Conservation (phyloP, 208 protist genomes). For the Angomonas ambiguus region DNA sequence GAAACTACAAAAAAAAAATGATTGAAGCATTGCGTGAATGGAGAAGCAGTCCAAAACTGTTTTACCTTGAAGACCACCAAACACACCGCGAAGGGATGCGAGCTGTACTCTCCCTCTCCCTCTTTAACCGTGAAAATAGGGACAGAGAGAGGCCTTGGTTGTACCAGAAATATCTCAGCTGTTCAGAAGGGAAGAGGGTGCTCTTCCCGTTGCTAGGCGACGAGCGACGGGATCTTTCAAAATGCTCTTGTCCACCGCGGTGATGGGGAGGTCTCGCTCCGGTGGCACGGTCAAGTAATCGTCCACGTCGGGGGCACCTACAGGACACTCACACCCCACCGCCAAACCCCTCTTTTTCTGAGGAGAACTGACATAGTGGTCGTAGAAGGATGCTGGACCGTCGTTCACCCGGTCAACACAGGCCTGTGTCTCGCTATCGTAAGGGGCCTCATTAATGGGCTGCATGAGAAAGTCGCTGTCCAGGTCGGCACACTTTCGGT, state of each 20-base stretch:
- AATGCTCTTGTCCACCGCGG: not conserved
- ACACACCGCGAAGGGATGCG: no score
- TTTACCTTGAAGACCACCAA: no score
- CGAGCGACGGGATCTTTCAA: constrained; percentile 22
- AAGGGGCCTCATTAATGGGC: constrained; percentile 66
- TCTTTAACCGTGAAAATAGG: no score
- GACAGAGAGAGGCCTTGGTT: no score
- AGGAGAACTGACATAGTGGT: constrained; percentile 44
- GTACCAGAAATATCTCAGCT: constrained; percentile 33
- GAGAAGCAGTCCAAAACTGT: no score
- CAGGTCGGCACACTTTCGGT: constrained; percentile 34
- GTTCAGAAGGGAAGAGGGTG: constrained; percentile 43
- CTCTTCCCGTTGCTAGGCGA: constrained; percentile 54
- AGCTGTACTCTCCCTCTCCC: no score
- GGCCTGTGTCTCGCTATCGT: constrained; percentile 68
- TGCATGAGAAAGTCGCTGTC: constrained; percentile 61
- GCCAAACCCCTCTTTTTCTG: constrained; percentile 41
- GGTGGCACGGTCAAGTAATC: constrained; percentile 8
- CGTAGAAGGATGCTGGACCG: constrained; percentile 42
- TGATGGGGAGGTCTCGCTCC: not conserved
- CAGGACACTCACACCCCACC: constrained; percentile 33
- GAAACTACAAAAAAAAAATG: no score
- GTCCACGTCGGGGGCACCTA: constrained; percentile 21
- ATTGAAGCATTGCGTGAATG: no score
- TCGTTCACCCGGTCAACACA: constrained; percentile 48